Conservation (phyloP, 164 flowering plant species). For the Annona squamosa region DNA sequence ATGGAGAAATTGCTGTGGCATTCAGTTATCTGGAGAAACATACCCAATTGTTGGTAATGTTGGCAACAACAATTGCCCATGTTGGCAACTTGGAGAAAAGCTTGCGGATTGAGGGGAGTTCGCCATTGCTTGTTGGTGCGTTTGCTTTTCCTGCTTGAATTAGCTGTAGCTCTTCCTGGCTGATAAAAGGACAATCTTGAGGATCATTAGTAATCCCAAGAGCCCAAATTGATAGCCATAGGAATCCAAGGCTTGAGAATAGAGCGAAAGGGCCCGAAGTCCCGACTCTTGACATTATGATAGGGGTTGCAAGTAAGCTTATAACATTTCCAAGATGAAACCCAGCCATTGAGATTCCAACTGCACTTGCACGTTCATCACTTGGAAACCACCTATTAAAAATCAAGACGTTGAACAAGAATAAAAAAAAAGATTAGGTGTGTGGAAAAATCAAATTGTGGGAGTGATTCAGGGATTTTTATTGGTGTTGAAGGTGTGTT, state of each 20-base stretch:
- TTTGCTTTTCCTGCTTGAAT: slow-evolving; percentile 71
- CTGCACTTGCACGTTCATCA: slow-evolving; percentile 83
- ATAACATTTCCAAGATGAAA: slow-evolving; percentile 87
- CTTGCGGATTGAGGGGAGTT: slow-evolving; percentile 43
- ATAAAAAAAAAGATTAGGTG: background rate
- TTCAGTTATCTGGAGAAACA: slow-evolving; percentile 10
- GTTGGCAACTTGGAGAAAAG: slow-evolving; percentile 71
- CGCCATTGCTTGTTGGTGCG: slow-evolving; percentile 12
- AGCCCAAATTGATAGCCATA: slow-evolving; percentile 67
- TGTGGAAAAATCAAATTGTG: background rate
- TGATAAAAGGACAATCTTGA: slow-evolving; percentile 39
- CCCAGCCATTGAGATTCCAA: slow-evolving; percentile 91
- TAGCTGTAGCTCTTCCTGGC: slow-evolving; percentile 47
- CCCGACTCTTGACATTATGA: slow-evolving; percentile 55
- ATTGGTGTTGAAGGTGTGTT: background rate
- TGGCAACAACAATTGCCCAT: slow-evolving; percentile 83
- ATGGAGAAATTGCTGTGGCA: background rate
- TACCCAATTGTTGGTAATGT: slow-evolving; percentile 91
- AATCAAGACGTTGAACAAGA: background rate
- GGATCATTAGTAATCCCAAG: slow-evolving; percentile 56
- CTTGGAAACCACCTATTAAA: slow-evolving; percentile 76
- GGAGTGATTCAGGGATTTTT: background rate
- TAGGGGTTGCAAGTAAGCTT: slow-evolving; percentile 67
- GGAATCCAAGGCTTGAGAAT: slow-evolving; percentile 69
- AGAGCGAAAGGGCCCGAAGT: slow-evolving; percentile 71